Evolutionary conservation across 306 rosid species (phyloP).

Genomic region (Prunus fruticosa): DNA sequence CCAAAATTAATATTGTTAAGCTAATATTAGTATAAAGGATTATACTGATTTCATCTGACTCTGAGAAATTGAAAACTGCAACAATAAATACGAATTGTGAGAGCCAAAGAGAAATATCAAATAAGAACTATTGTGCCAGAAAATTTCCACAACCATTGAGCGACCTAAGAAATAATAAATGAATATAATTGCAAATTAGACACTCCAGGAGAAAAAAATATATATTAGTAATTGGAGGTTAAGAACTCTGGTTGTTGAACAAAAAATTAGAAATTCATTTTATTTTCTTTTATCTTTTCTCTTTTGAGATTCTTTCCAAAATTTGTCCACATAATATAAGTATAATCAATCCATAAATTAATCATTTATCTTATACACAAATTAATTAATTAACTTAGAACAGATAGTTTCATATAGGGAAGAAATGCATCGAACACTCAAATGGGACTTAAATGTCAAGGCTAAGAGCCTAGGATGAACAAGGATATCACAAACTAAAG

Average conservation of each 20-base stretch:
- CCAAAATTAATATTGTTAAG: slow-evolving; percentile 3
- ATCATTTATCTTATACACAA: not conserved
- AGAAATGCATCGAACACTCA: not conserved
- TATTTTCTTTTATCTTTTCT: not conserved
- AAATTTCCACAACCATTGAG: not conserved
- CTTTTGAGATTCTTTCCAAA: not conserved
- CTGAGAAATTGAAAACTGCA: not conserved
- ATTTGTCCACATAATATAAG: not conserved
- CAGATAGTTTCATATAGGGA: not conserved
- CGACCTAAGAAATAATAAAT: not conserved
- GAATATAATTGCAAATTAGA: not conserved
- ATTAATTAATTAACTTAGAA: not conserved
- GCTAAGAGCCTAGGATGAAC: not conserved
- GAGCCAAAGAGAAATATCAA: not conserved
- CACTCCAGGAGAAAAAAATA: not conserved
- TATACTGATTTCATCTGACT: not conserved
- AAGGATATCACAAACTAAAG: not conserved
- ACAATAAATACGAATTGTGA: not conserved
- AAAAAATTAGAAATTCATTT: not conserved
- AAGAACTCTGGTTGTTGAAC: not conserved
- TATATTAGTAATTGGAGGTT: not conserved
- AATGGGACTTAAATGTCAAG: not conserved
- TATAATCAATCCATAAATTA: not conserved
- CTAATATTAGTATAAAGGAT: not conserved
- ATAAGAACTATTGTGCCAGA: not conserved